Percentiles rank a stretch among this genome's conserved stretches.
Evolutionary conservation across 768 basidiomycete genomes (phyloP).

Genomic region (Pulveroboletus frians): DNA sequence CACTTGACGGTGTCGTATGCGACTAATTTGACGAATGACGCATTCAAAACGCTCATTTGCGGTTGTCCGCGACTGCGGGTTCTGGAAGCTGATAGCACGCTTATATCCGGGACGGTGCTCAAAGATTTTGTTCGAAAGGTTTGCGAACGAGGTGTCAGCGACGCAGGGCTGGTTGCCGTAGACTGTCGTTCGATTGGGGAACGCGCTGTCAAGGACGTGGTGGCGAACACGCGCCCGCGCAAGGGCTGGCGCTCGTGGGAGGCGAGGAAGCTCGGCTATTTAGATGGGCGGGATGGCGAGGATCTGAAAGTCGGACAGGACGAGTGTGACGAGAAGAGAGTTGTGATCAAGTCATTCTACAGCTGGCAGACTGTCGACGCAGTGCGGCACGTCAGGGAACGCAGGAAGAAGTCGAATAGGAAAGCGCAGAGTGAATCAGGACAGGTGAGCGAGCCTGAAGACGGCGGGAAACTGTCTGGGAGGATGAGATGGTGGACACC

Average conservation of each 20-base stretch:
- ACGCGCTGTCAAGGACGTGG: conserved; percentile 55
- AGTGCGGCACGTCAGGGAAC: conserved; percentile 57
- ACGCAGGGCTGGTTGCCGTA: conserved; percentile 61
- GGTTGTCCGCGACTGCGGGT: conserved; percentile 56
- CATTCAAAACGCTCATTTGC: conserved; percentile 57
- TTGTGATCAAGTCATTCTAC: conserved; percentile 81
- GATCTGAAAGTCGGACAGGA: conserved; percentile 67
- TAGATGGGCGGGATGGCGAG: conserved; percentile 67
- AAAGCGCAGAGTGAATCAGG: conserved; percentile 35
- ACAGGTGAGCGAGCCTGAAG: conserved; percentile 30
- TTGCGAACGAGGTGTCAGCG: conserved; percentile 40
- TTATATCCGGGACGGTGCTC: conserved; percentile 55
- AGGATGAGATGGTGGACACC: conserved; percentile 37
- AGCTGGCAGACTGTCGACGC: conserved; percentile 84
- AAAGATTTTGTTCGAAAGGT: conserved; percentile 61
- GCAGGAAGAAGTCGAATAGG: conserved; percentile 51
- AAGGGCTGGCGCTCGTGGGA: conserved; percentile 72
- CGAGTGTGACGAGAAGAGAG: conserved; percentile 69
- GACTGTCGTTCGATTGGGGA: conserved; percentile 75
- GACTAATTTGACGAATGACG: conserved; percentile 56
- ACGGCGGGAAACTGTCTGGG: conserved; percentile 19
- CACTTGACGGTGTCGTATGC: conserved; percentile 69
- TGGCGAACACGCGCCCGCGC: conserved; percentile 56
- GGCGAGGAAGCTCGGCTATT: conserved; percentile 61
- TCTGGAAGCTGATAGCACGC: conserved; percentile 78